These are phyloP conservation scores for Eucalyptus brandiana DNA, from an alignment of 345 rosid species.

Conservation along the genomic window DNA sequence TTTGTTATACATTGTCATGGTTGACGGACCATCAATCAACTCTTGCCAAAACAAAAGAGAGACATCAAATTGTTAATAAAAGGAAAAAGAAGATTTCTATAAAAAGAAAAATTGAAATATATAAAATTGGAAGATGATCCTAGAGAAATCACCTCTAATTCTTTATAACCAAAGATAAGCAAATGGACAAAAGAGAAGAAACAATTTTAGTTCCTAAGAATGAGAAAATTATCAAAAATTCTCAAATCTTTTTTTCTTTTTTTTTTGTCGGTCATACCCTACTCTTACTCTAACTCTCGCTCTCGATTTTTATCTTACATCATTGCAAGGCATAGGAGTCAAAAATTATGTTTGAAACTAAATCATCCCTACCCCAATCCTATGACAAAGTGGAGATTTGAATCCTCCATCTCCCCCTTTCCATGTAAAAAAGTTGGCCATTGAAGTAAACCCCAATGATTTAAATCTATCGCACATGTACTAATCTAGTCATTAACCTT, in stretches of 20 bases:
- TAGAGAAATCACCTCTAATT: background rate
- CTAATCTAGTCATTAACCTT: too few relatives aligned
- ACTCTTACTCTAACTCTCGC: fast-evolving
- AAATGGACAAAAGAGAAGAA: background rate
- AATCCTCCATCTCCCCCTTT: fast-evolving
- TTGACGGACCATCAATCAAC: background rate
- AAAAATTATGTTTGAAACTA: fast-evolving
- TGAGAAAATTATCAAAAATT: too few relatives aligned
- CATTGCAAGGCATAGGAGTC: fast-evolving
- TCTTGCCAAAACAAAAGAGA: background rate
- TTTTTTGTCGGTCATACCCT: fast-evolving
- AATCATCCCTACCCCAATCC: fast-evolving
- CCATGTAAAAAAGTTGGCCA: fast-evolving
- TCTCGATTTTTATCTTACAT: fast-evolving
- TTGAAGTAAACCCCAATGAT: fast-evolving
- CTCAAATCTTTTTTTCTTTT: fast-evolving
- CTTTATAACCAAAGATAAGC: background rate
- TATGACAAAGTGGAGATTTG: fast-evolving
- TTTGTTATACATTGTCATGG: background rate
- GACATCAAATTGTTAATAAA: background rate
- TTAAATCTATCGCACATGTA: fast-evolving
- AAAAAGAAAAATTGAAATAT: background rate
- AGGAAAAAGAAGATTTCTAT: background rate
- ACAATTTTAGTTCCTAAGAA: background rate
- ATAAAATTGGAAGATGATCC: background rate